Evolutionary conservation across 305 asterid genomes (phyloP), one percentile per base, ranked within the genome.

Genomic region (Solanum hybrid): DNA sequence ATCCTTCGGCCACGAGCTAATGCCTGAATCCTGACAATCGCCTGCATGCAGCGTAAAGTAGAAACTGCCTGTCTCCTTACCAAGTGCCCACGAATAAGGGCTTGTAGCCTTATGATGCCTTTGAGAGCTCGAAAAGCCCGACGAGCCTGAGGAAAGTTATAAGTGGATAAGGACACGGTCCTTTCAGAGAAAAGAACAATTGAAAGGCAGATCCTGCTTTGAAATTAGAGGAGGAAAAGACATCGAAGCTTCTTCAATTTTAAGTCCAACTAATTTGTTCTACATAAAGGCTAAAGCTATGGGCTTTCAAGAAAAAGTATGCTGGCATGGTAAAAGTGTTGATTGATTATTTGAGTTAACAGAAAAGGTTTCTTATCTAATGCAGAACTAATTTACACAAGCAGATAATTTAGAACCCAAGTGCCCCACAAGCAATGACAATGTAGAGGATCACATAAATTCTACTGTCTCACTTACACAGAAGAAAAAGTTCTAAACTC

Each of bases 51-150:
- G 90, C 89, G 93, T 91, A 97, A 90, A 90, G 99, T 97, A 91
- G 98, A 94, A 88, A 93, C 95, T 35, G 99, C 99, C 92, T 97
- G 99, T 91, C 99, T 94, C 93, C 99, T 94, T 78, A 97, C 99
- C 92, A 97, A 91, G 92, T 97, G 99, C 51, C 99, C 99, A 38
- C 99, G 98, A 88, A 97, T 96, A 89, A 97, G 97, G 87, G 99
- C 99, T 92, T 97, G 99, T 13, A 97, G 95, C 95, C 99, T 94
- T 92, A 95, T 97, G 89, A 97, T 96, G 64, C 98, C 99, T 95
- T 95, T 97, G 84, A 97, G 99, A 45, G 98, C 98, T 88, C 96
- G 91, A 86, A 96, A 97, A 92, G 99, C 99, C 37, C 99, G 98
- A 78, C 99, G 99, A 93, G 99, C 99, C 99, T 97, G 75, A 88